Conservation (phyloP, 2,329 filamentous ascomycete genomes). For the Mollisiaceae sp. region DNA sequence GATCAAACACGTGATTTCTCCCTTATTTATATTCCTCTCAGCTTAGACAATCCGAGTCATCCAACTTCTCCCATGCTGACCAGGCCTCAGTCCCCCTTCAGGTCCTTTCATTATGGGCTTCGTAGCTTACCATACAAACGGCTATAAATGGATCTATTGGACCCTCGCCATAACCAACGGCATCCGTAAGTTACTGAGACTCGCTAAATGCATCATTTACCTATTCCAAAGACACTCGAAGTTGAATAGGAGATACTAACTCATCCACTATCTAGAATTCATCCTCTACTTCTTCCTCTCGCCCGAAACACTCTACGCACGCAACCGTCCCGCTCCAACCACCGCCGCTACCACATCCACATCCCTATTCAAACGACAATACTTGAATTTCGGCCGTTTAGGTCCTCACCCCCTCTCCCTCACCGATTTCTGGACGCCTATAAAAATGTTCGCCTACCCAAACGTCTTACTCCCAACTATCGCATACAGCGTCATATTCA, state of each 20-base stretch:
- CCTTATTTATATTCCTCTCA: neutral
- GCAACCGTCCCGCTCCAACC: constrained; percentile 31
- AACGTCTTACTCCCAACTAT: constrained; percentile 33
- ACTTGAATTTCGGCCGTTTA: constrained; percentile 48
- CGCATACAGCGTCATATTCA: neutral
- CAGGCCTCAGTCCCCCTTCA: constrained; percentile 24
- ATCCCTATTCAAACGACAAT: constrained; percentile 40
- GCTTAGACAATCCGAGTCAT: neutral
- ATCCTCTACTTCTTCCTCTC: constrained; percentile 54
- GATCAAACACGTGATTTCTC: neutral
- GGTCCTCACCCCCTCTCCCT: constrained; percentile 18
- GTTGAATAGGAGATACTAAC: too few species aligned
- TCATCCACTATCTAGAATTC: constrained; percentile 37
- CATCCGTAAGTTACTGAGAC: constrained; percentile 27
- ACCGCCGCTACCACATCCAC: constrained; percentile 1
- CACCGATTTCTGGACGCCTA: constrained; percentile 21
- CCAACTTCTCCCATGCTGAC: neutral
- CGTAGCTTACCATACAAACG: constrained; percentile 50
- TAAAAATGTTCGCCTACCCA: constrained; percentile 48
- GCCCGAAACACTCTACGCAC: constrained; percentile 58
- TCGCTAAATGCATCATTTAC: too few species aligned
- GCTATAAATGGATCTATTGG: constrained; percentile 59
- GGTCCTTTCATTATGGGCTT: constrained; percentile 43
- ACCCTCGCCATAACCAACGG: constrained; percentile 50
- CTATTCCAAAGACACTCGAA: too few species aligned